Evolutionary conservation across 371 early-diverging fungal genomes (phyloP), one percentile per base, ranked within the genome.

Genomic region (Zychaea mexicana): DNA sequence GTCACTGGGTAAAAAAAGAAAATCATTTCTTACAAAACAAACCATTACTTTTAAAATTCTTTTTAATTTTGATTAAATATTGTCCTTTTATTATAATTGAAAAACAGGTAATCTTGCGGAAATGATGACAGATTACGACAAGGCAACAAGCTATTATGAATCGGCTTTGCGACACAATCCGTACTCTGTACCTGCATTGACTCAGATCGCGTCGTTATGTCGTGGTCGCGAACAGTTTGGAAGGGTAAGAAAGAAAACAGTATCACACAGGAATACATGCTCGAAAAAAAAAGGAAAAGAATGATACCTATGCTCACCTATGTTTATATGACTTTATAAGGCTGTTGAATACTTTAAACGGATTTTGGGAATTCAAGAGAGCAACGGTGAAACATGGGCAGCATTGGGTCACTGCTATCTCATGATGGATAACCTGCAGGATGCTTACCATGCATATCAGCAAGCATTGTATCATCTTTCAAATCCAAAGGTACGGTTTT

Each of bases 391-490:
- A 60, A 89, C 92, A 27, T 96, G 96, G 96, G 95, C 93, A 13
- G 91, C 93, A 7, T 81, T 96, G 28, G 96, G 95, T 21, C 95
- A 96, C 75, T 95, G 95, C 74, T 94, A 94, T 74, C 79, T 97
- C 57, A 93, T 94, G 95, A 86, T 91, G 84, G 96, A 95, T 69
- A 92, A 98, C 53, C 81, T 96, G 46, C 94, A 92, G 61, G 90
- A 94, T 68, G 96, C 98, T 2, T 96, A 94, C 66, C 85, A 86
- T 45, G 94, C 96, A 12, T 98, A 97, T 61, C 97, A 97, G 79
- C 93, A 95, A 71, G 98, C 98, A 5, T 81, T 98, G 13, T 89
- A 92, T 71, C 89, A 92, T 70, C 74, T 95, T 22, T 88, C 90
- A 7, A 92, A 94, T 71, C 90, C 96, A 42, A 94, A 92, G 61